These are phyloP conservation scores for Silybum marianum DNA, from an alignment of 129 eudicot species.

Conservation along the genomic window DNA sequence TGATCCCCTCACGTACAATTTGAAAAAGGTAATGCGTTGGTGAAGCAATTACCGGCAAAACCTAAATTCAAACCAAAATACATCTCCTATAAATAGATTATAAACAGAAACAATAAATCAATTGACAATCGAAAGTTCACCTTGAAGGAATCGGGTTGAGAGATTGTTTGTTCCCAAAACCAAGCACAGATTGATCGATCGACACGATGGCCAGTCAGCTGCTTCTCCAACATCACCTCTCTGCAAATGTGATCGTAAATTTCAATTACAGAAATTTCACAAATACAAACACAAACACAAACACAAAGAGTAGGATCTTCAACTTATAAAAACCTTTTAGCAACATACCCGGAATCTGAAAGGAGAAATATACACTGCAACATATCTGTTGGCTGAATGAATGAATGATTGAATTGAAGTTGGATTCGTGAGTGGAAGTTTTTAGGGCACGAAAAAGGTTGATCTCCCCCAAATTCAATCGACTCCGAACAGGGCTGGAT, in stretches of 20 bases:
- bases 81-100: neutral
- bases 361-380: slow-evolving; percentile 94
- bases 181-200: slow-evolving; percentile 93
- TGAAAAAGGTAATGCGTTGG: slow-evolving; percentile 97
- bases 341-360: slow-evolving; percentile 87
- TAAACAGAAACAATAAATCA: neutral
- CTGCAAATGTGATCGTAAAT: slow-evolving; percentile 33
- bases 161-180: slow-evolving; percentile 88
- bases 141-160: slow-evolving; percentile 86
- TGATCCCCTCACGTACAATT: slow-evolving; percentile 84
- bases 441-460: slow-evolving; percentile 14
- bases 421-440: slow-evolving; percentile 9
- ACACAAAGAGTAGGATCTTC: neutral
- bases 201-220: slow-evolving; percentile 88
- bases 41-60: slow-evolving; percentile 84
- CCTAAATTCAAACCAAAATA: slow-evolving; percentile 37
- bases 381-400: slow-evolving; percentile 36
- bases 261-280: neutral
- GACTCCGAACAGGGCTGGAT: neutral
- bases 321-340: neutral
- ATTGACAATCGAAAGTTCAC: slow-evolving; percentile 29
- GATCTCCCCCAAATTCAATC: slow-evolving; percentile 12
- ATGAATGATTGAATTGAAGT: neutral
- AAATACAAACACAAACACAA: neutral
- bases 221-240: slow-evolving; percentile 95